Conservation (phyloP, 1,139 yeast species). For the Pichia sp. region DNA sequence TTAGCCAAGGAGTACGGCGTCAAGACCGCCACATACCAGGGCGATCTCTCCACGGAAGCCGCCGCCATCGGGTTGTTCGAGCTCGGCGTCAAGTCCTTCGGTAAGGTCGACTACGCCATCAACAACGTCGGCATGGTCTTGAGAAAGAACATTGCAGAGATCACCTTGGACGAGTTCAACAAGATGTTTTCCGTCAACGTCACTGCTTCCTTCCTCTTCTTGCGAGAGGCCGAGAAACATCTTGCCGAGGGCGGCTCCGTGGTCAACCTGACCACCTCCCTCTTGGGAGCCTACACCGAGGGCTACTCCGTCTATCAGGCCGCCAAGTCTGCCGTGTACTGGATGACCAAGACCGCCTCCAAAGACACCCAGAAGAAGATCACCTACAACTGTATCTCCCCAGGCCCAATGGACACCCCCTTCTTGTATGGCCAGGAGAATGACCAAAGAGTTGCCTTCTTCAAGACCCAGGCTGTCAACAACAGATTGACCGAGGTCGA, state of each 20-base stretch:
- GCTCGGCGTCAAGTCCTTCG: constrained; percentile 41
- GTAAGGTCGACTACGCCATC: constrained; percentile 58
- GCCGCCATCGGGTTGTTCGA: constrained; percentile 45
- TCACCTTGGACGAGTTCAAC: constrained; percentile 52
- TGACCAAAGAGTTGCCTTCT: constrained; percentile 48
- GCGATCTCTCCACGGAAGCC: constrained; percentile 42
- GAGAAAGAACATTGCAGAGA: constrained; percentile 48
- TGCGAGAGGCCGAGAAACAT: constrained; percentile 52
- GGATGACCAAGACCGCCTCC: constrained; percentile 52
- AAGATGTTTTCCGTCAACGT: constrained; percentile 50
- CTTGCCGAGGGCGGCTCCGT: constrained; percentile 53
- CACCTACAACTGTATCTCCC: constrained; percentile 58
- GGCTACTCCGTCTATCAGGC: constrained; percentile 58
- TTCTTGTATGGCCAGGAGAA: constrained; percentile 62
- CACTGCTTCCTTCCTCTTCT: constrained; percentile 58
- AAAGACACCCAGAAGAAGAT: constrained; percentile 51
- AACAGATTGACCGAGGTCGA: constrained; percentile 52
- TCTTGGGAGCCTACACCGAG: constrained; percentile 63
- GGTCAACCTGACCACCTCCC: constrained; percentile 56
- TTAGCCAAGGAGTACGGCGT: constrained; percentile 36
- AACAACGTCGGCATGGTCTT: constrained; percentile 65
- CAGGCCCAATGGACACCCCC: constrained; percentile 73
- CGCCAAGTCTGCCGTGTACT: constrained; percentile 59
- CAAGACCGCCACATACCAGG: constrained; percentile 45
- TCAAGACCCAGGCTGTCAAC: constrained; percentile 47